Base-by-base conservation (phyloP, 768 basidiomycete genomes). In the Basidioascus undulatus region DNA sequence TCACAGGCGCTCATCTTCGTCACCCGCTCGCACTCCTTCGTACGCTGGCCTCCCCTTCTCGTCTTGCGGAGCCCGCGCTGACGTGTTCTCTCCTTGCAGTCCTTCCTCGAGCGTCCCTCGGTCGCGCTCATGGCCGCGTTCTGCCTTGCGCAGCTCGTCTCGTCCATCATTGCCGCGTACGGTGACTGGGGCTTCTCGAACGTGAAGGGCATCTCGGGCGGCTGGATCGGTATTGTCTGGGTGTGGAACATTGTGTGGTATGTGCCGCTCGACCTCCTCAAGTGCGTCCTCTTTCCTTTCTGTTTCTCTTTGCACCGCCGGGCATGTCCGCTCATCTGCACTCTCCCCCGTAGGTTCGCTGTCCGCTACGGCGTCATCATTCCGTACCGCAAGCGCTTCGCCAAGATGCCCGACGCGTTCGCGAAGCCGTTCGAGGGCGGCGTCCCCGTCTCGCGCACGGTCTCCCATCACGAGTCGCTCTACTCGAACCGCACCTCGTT, bases 221-320 rank as follows among this genome's bases (percentile, higher is more conserved):
- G 74, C 21, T 94, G 87, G 87, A 81, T 94, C 49, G 89, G 87
- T 62, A 86, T 96, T 49, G 68, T 89, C 44, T 94, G 87, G 87
- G 69, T 87, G 21, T 53, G 86, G 86, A 78, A 94, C 64, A 78
- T 92, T 48, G 51, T 87, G 42, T 89, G 89, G 87, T 96, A 87
- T 70, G 57, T 80, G 49, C 89, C 89, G 39, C 73, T 96, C 37
- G 89, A 96, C 61, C 70, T 71, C 61, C 78, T 92, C 70, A 50
- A 50, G 45, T n/a, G n/a, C n/a, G n/a, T n/a, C n/a, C n/a, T n/a
- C n/a, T n/a, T n/a, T n/a, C n/a, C n/a, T n/a, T n/a, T 30, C 28
- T n/a, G n/a, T n/a, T n/a, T n/a, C n/a, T n/a, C n/a, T n/a, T n/a
- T n/a, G n/a, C n/a, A n/a, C n/a, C n/a, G n/a, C n/a, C n/a, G n/a